phyloP scores from a whole-genome alignment of 176 grass and related monocot species.

The Tillandsia fasciculata region DNA sequence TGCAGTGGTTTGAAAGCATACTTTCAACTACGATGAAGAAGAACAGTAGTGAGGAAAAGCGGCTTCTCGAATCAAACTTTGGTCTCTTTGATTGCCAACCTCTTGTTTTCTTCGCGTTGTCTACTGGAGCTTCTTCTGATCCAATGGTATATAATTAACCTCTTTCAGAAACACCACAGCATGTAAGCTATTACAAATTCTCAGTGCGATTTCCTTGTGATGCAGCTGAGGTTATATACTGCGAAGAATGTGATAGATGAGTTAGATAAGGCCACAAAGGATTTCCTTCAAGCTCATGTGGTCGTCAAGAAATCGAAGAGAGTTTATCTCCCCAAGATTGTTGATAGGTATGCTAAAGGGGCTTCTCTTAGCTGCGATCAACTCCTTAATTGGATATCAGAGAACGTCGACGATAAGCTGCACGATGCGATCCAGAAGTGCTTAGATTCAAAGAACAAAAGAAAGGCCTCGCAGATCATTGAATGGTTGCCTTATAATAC shows the following conservation, averaged over 20 bases:
- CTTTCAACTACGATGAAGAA: constrained; percentile 61
- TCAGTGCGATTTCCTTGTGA: constrained; percentile 2
- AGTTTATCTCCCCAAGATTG: constrained; percentile 56
- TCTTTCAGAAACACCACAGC: not conserved
- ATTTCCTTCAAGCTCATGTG: constrained; percentile 64
- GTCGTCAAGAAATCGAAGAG: constrained; percentile 58
- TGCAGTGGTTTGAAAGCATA: constrained; percentile 80
- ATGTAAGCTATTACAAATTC: not conserved
- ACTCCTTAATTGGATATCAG: constrained; percentile 45
- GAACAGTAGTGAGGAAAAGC: constrained; percentile 74
- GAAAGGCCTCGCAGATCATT: constrained; percentile 62
- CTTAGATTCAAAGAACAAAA: constrained; percentile 22
- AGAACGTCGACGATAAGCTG: constrained; percentile 38
- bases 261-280: constrained; percentile 74
- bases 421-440: constrained; percentile 39
- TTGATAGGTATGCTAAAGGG: constrained; percentile 74
- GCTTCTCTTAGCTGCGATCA: constrained; percentile 36
- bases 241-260: constrained; percentile 62
- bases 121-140: constrained; percentile 77
- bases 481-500: constrained; percentile 92
- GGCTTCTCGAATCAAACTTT: constrained; percentile 49
- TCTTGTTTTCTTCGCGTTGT: constrained; percentile 68
- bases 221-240: constrained; percentile 78
- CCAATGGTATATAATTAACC: constrained; percentile 45
- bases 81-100: constrained; percentile 49